These are phyloP conservation scores for Xylaria intraflava DNA, from an alignment of 495 filamentous ascomycete species.

Conservation along the genomic window DNA sequence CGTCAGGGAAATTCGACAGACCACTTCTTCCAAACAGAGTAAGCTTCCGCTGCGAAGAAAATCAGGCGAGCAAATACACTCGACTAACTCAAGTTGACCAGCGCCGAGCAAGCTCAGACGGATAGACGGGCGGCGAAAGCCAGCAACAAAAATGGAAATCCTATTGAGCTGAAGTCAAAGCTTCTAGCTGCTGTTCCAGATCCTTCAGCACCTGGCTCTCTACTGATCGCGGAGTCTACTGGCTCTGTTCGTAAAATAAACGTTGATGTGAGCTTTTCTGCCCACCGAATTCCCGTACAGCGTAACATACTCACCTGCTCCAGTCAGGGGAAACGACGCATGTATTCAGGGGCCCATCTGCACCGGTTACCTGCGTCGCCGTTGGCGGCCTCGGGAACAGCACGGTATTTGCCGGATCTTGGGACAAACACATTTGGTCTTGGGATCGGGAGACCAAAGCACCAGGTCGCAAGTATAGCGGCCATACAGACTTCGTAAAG, in stretches of 20 bases:
- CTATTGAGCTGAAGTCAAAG: slow-evolving; percentile 76
- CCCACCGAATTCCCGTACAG: background rate
- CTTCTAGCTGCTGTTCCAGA: slow-evolving; percentile 70
- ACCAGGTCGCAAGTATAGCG: slow-evolving; percentile 54
- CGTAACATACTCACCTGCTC: background rate
- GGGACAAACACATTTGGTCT: slow-evolving; percentile 87
- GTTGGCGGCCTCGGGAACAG: slow-evolving; percentile 51
- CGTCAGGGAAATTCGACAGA: slow-evolving; percentile 24
- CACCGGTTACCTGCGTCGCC: slow-evolving; percentile 72
- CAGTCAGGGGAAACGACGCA: slow-evolving; percentile 31
- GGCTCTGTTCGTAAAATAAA: slow-evolving; percentile 66
- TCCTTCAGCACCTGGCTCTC: slow-evolving; percentile 48
- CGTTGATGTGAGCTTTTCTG: slow-evolving; percentile 59
- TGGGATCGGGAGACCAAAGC: slow-evolving; percentile 58
- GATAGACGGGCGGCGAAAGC: slow-evolving; percentile 73
- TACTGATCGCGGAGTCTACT: slow-evolving; percentile 78
- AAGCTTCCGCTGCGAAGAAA: slow-evolving; percentile 24
- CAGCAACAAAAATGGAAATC: slow-evolving; percentile 73
- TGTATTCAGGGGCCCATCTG: slow-evolving; percentile 64
- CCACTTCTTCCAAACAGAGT: slow-evolving; percentile 89
- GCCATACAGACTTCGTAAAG: slow-evolving; percentile 90
- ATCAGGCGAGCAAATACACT: background rate
- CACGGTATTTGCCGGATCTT: slow-evolving; percentile 76
- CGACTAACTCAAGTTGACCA: slow-evolving; percentile 27
- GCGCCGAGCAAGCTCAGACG: slow-evolving; percentile 64